Conservation (phyloP, 371 early-diverging fungal species). For the Funneliformis caledonium region DNA sequence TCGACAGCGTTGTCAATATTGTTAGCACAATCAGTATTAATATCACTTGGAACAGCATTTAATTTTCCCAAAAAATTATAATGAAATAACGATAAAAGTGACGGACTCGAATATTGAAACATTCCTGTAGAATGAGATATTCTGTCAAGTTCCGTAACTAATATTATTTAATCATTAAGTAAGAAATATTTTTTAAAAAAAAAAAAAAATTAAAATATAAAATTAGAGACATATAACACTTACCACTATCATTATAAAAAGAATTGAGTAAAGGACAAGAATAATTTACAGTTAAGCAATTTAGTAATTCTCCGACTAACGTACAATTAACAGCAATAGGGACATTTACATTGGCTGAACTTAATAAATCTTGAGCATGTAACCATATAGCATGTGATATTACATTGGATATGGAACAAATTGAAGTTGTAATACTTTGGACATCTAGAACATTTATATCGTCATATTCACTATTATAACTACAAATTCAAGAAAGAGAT, state of each 20-base stretch:
- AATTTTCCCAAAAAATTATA: slow-evolving; percentile 61
- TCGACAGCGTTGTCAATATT: not conserved
- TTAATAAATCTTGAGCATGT: slow-evolving; percentile 53
- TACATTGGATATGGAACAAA: slow-evolving; percentile 66
- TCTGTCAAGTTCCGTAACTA: not conserved
- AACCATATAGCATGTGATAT: slow-evolving; percentile 59
- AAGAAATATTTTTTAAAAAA: too few species aligned
- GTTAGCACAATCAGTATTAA: not conserved
- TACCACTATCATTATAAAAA: slow-evolving; percentile 60
- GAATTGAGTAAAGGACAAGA: slow-evolving; percentile 65
- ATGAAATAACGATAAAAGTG: slow-evolving; percentile 43
- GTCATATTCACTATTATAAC: slow-evolving; percentile 73
- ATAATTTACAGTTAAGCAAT: slow-evolving; percentile 70
- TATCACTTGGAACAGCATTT: slow-evolving; percentile 48
- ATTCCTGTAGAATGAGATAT: not conserved
- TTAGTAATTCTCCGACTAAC: slow-evolving; percentile 59
- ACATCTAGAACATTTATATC: slow-evolving; percentile 46
- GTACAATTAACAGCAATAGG: slow-evolving; percentile 55
- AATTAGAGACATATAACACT: not conserved
- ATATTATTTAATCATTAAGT: not conserved
- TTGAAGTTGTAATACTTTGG: slow-evolving; percentile 45
- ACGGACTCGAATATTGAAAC: slow-evolving; percentile 33
- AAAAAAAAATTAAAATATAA: not conserved
- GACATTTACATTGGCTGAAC: slow-evolving; percentile 48
- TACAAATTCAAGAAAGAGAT: slow-evolving; percentile 49